A percentile compares a stretch with the other conserved stretches of the same genome.
Conservation (phyloP, 176 grass and related monocot genomes). For the Calamus simplicifolius region DNA sequence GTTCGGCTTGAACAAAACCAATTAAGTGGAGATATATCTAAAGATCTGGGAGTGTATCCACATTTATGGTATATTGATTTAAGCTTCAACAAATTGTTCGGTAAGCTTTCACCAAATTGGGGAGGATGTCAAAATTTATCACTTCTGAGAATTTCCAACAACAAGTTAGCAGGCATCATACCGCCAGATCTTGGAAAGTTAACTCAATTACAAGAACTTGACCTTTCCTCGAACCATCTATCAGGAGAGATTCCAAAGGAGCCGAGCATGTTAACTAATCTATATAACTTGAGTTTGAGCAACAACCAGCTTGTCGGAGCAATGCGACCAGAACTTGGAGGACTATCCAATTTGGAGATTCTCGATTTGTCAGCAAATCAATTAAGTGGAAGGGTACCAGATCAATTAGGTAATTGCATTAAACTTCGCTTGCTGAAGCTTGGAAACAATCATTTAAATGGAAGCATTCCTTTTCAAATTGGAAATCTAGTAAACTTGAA, state of each 20-base stretch:
- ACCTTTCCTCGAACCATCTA: background rate
- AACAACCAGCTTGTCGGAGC: background rate
- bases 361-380: constrained; percentile 17
- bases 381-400: constrained; percentile 11
- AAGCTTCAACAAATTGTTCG: background rate
- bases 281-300: background rate
- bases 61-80: background rate
- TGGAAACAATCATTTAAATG: constrained; percentile 6
- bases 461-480: background rate
- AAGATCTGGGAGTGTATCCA: constrained; percentile 21
- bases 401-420: background rate
- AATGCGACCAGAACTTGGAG: background rate
- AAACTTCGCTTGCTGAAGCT: background rate
- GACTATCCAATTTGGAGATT: background rate
- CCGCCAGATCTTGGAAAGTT: background rate
- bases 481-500: no score
- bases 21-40: constrained; percentile 9
- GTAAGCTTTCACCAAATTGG: background rate
- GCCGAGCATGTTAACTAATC: background rate
- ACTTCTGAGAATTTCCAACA: fast-evolving
- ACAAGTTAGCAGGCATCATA: background rate
- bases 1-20: background rate
- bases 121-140: background rate
- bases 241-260: constrained; percentile 1
- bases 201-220: background rate